Percentiles rank a stretch among this genome's conserved stretches.
These are phyloP conservation scores for Pontederia crassipes DNA, from an alignment of 176 grass and related monocot species.

Conservation along the genomic window DNA sequence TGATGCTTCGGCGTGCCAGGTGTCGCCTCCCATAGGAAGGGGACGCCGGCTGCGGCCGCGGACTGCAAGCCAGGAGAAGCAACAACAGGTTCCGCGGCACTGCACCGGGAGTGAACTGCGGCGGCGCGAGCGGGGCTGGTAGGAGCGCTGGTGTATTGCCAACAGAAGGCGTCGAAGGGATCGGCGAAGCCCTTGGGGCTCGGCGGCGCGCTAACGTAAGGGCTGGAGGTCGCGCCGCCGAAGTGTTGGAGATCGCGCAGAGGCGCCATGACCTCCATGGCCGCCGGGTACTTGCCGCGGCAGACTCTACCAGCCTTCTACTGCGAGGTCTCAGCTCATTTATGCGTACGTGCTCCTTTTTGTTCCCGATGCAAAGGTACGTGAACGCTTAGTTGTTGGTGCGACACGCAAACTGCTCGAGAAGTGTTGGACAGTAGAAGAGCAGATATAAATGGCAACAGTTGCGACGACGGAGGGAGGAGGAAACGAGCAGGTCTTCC, in stretches of 20 bases:
- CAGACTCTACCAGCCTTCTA: too few relatives aligned
- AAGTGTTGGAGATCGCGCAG: background rate
- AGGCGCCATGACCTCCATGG: constrained; percentile 15
- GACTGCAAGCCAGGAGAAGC: constrained; percentile 16
- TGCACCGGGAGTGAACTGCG: constrained; percentile 35
- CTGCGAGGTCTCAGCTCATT: too few relatives aligned
- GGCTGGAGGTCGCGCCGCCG: constrained; percentile 12
- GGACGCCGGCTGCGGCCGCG: constrained; percentile 33
- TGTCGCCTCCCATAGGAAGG: constrained; percentile 81
- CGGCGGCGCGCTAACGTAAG: constrained; percentile 19
- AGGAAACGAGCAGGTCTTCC: too few relatives aligned
- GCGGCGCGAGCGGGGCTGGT: constrained; percentile 64
- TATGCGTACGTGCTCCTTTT: too few relatives aligned
- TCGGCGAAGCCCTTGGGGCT: constrained; percentile 36
- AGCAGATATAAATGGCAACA: too few relatives aligned
- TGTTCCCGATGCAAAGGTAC: too few relatives aligned
- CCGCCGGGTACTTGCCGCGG: background rate
- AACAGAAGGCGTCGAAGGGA: constrained; percentile 44
- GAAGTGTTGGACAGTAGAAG: too few relatives aligned
- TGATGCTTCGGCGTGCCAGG: constrained; percentile 72
- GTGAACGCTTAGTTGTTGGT: too few relatives aligned
- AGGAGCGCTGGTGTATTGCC: constrained; percentile 71
- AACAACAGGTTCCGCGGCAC: constrained; percentile 20
- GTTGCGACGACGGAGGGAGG: too few relatives aligned
- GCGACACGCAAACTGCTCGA: too few relatives aligned